Evolutionary conservation across 306 rosid species (phyloP).

Genomic region (Comarum palustre): DNA sequence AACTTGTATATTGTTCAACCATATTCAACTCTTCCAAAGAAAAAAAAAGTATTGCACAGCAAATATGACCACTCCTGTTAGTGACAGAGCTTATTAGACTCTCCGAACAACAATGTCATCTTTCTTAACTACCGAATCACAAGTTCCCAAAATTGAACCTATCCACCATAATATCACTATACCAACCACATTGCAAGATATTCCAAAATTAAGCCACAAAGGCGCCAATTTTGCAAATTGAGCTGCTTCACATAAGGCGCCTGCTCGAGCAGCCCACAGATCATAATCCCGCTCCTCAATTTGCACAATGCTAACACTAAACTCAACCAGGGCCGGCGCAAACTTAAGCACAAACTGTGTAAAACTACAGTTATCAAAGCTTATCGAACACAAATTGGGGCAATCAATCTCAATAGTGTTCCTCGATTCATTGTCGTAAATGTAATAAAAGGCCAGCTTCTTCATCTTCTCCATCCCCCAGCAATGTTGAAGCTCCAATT

Average conservation of each 20-base stretch:
- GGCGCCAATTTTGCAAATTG: background rate
- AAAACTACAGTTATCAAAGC: background rate
- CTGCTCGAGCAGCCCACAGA: background rate
- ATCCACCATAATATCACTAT: background rate
- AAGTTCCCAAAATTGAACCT: background rate
- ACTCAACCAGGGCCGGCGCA: background rate
- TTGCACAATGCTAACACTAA: background rate
- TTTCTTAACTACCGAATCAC: background rate
- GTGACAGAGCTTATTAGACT: background rate
- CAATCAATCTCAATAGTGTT: conserved; percentile 6
- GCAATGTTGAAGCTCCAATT: background rate
- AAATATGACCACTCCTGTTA: background rate
- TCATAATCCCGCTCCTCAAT: background rate
- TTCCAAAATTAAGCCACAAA: background rate
- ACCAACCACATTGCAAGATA: background rate
- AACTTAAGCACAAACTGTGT: background rate
- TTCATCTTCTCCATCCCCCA: background rate
- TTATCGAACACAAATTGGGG: background rate
- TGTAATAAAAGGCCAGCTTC: background rate
- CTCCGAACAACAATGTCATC: background rate
- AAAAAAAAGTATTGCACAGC: background rate
- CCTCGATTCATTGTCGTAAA: background rate
- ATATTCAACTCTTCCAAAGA: background rate
- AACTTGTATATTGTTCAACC: too few relatives aligned
- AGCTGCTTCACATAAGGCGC: conserved; percentile 10